A percentile compares a stretch with the other conserved stretches of the same genome.
Evolutionary conservation across 2,329 filamentous ascomycete species (phyloP).

Genomic region (Fusarium citri): DNA sequence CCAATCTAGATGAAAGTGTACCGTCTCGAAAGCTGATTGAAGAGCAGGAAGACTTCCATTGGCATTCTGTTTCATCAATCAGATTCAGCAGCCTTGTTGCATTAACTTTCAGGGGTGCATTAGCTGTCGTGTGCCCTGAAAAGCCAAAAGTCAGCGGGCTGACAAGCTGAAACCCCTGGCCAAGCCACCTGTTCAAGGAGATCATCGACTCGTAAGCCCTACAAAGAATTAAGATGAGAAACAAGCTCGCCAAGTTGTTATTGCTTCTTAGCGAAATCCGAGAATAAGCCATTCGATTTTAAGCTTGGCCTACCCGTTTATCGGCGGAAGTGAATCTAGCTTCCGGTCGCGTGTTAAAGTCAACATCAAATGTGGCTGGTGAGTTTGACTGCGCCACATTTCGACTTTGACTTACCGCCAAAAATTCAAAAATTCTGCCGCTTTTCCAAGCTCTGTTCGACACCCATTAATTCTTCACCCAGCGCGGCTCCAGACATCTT

Average conservation of each 20-base stretch:
- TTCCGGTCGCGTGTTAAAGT: slow-evolving; percentile 16
- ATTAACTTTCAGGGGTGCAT: slow-evolving; percentile 25
- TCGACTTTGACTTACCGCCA: slow-evolving; percentile 50
- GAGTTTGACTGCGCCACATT: slow-evolving; percentile 30
- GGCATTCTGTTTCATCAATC: neutral
- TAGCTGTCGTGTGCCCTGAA: slow-evolving; percentile 9
- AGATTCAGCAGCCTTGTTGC: neutral
- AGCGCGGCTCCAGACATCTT: neutral
- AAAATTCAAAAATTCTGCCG: slow-evolving; percentile 55
- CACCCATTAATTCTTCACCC: slow-evolving; percentile 21
- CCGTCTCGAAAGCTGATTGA: too few species aligned
- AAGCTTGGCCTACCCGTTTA: neutral
- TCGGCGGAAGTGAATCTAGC: slow-evolving; percentile 12
- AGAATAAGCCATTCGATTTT: neutral
- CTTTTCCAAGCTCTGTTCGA: slow-evolving; percentile 5
- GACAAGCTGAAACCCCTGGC: slow-evolving; percentile 20
- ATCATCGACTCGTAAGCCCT: neutral
- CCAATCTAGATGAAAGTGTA: neutral
- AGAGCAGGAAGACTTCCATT: neutral
- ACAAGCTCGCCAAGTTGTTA: slow-evolving; percentile 10
- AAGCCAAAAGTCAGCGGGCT: neutral
- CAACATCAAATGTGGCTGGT: slow-evolving; percentile 27
- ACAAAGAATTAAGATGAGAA: neutral
- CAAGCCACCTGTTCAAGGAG: slow-evolving; percentile 10
- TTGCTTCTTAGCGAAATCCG: neutral